These are phyloP conservation scores for Eucalyptus microcorys DNA, from an alignment of 345 rosid species.

Conservation along the genomic window DNA sequence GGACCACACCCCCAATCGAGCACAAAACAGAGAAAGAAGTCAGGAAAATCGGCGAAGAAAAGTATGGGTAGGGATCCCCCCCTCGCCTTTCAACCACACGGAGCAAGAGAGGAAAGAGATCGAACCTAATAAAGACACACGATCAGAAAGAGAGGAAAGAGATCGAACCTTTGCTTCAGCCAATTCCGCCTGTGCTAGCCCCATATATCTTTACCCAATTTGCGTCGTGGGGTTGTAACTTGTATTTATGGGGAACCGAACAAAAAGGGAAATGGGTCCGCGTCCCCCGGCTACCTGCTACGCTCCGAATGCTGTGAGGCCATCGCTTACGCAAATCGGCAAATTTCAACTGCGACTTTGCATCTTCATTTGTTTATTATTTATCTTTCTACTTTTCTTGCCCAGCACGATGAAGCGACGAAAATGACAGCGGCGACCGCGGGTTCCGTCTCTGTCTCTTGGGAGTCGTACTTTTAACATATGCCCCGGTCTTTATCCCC, in stretches of 20 bases:
- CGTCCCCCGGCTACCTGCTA: not conserved
- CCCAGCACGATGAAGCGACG: not conserved
- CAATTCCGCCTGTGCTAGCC: not conserved
- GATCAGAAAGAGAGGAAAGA: not conserved
- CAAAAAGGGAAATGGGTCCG: not conserved
- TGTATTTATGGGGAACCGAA: not conserved
- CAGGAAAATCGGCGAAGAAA: not conserved
- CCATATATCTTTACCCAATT: not conserved
- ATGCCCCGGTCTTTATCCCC: not conserved
- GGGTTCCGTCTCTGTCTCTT: not conserved
- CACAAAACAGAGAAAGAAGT: not conserved
- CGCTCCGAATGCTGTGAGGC: not conserved
- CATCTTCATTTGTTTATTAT: not conserved
- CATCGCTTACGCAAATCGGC: not conserved
- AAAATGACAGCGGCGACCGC: not conserved
- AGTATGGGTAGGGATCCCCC: not conserved
- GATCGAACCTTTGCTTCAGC: not conserved
- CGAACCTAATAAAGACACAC: not conserved
- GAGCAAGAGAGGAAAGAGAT: not conserved
- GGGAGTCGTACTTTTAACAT: too few species aligned
- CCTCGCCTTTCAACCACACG: not conserved
- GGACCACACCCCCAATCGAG: not conserved
- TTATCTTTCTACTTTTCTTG: not conserved
- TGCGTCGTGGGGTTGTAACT: not conserved
- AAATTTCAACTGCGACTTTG: not conserved